These are phyloP conservation scores for Hysterium pulicare DNA, from an alignment of 2,329 filamentous ascomycete genomes.

Conservation along the genomic window DNA sequence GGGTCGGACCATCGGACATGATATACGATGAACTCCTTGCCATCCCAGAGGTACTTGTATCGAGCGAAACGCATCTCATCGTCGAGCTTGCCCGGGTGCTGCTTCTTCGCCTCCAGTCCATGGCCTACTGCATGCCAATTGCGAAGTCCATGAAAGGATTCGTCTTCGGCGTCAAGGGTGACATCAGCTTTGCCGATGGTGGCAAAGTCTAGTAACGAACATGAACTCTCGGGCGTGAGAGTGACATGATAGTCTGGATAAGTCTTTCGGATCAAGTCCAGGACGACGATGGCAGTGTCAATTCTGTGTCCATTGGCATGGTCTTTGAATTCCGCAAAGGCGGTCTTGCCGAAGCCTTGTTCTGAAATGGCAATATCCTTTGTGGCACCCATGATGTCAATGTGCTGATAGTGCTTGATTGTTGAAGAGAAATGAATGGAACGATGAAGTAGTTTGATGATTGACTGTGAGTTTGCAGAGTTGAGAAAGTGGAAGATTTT, in stretches of 20 bases:
- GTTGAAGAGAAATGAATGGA: too few relatives aligned
- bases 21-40: conserved; percentile 25
- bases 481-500: too few relatives aligned
- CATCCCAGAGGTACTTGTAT: conserved; percentile 22
- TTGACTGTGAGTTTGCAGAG: too few relatives aligned
- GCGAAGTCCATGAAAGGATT: conserved; percentile 15
- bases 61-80: conserved; percentile 10
- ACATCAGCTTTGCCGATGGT: conserved; percentile 16
- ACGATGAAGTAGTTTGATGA: too few relatives aligned
- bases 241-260: conserved; percentile 25
- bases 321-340: conserved; percentile 16
- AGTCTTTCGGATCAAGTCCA: conserved; percentile 17
- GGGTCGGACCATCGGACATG: conserved; percentile 25
- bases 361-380: conserved; percentile 11
- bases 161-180: conserved; percentile 15
- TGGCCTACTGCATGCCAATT: conserved; percentile 21
- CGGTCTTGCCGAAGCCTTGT: not conserved
- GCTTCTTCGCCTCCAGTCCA: conserved; percentile 14
- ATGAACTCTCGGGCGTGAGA: conserved; percentile 11
- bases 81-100: conserved; percentile 10
- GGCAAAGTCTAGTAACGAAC: conserved; percentile 23
- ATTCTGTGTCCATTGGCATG: conserved; percentile 16
- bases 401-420: too few relatives aligned
- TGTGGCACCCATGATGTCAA: conserved; percentile 11
- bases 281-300: conserved; percentile 18